These are phyloP conservation scores for Penicillium sp. DNA, from an alignment of 2,329 filamentous ascomycete genomes.

Conservation along the genomic window DNA sequence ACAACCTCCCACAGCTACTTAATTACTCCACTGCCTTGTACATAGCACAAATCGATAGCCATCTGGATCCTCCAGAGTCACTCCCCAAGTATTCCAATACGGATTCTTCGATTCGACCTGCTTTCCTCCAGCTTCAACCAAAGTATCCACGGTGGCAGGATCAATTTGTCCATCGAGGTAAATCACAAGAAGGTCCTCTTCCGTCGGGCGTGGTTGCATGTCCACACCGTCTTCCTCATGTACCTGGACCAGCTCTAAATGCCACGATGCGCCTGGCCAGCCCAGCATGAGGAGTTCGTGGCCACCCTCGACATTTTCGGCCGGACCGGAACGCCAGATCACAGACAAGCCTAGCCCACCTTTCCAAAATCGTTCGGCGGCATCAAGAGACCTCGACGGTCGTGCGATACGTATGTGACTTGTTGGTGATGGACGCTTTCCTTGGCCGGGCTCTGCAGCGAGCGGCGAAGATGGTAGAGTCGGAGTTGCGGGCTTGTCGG, in stretches of 20 bases:
- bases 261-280: constrained; percentile 42
- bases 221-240: constrained; percentile 33
- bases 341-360: constrained; percentile 1
- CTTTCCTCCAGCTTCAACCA: constrained; percentile 42
- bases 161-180: constrained; percentile 43
- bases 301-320: constrained; percentile 27
- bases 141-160: constrained; percentile 39
- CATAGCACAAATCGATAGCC: constrained; percentile 51
- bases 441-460: not conserved
- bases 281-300: constrained; percentile 52
- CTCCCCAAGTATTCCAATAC: constrained; percentile 52
- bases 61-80: constrained; percentile 52
- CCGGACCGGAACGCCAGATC: not conserved
- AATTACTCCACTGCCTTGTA: constrained; percentile 19
- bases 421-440: not conserved
- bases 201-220: constrained; percentile 36
- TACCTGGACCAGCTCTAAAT: constrained; percentile 51
- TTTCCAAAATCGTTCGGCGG: constrained; percentile 1
- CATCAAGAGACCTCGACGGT: not conserved
- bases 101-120: constrained; percentile 48
- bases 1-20: not conserved
- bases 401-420: constrained; percentile 4
- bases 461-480: not conserved
- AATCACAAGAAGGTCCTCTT: constrained; percentile 52
- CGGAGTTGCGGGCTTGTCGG: not conserved